Base-by-base conservation (phyloP, 2,329 filamentous ascomycete genomes). In the Colletotrichum eleusines region DNA sequence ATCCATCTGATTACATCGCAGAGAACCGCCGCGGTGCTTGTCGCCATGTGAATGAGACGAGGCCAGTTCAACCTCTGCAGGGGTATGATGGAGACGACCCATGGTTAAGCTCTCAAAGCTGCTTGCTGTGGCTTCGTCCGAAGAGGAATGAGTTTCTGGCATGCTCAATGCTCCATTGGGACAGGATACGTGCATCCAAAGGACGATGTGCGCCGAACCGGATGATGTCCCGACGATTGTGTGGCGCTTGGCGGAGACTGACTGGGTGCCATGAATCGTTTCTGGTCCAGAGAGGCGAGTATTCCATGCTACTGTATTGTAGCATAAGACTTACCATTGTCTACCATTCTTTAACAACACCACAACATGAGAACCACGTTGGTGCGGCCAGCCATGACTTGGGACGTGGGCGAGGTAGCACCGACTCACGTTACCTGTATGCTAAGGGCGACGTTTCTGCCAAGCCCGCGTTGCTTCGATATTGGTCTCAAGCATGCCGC, bases 61-160 rank as follows among this genome's bases (percentile, higher is more conserved):
- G 33, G 40, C 33, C 50, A 31, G 31, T 33, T 16, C 35, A 38
- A 23, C 38, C 14, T 16, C 50, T 55, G 31, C 35, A 1, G 18
- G 28, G 20, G 23, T 50, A 40, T 26, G n/a, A 23, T 16, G 4
- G 23, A 38, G n/a, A 53, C 8, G 28, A 55, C 50, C 40, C 48
- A 9, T 50, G 51, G 35, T 51, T 50, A 23, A 48, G 31, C 50
- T 50, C 42, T 35, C 42, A 67, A 40, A 5, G 63, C 44, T 46
- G 63, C 44, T 38, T 51, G 50, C 12, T 18, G 20, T 31, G 46
- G 50, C 57, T 57, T 67, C 68, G 50, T 57, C 57, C 57, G 57
- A 70, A 70, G 33, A 2, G 28, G 16, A 2, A 23, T 28, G 26
- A 38, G 23, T 40, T 42, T 8, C 50, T 55, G 40, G 63, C n/a